phyloP scores from a whole-genome alignment of 305 asterid genomes.

The Fraxinus platypoda region DNA sequence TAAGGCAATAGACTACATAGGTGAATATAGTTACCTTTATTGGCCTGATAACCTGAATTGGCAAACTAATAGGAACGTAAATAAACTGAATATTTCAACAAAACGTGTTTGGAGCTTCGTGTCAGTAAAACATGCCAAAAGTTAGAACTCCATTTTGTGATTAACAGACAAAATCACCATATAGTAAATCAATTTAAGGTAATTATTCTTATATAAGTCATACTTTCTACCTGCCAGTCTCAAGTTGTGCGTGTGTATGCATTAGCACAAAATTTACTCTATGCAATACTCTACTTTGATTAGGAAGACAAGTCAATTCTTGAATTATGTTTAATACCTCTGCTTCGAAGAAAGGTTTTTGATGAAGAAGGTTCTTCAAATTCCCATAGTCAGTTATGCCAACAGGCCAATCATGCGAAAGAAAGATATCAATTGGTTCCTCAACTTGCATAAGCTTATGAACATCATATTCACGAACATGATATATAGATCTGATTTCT shows the following conservation, averaged over 20 bases:
- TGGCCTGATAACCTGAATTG: background rate
- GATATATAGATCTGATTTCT: slow-evolving; percentile 87
- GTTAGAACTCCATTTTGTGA: background rate
- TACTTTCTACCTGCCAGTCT: background rate
- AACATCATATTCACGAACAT: slow-evolving; percentile 91
- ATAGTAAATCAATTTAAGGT: background rate
- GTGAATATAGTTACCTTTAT: background rate
- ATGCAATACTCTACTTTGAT: background rate
- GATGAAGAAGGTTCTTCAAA: slow-evolving; percentile 57
- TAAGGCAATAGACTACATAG: background rate
- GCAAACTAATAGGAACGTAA: background rate
- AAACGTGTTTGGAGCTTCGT: background rate
- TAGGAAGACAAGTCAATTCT: background rate
- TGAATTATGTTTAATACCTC: slow-evolving; percentile 50
- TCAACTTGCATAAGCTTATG: slow-evolving; percentile 89
- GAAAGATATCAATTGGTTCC: slow-evolving; percentile 90
- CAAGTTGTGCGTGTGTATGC: background rate
- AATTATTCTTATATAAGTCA: background rate
- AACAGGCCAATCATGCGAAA: slow-evolving; percentile 97
- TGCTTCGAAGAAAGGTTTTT: slow-evolving; percentile 64
- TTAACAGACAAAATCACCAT: background rate
- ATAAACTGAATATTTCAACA: background rate
- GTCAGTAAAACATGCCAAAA: background rate
- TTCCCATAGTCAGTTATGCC: slow-evolving; percentile 80
- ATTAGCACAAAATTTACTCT: background rate